Conservation (phyloP, 2,329 filamentous ascomycete genomes). For the Ophidiomyces ophidiicola region DNA sequence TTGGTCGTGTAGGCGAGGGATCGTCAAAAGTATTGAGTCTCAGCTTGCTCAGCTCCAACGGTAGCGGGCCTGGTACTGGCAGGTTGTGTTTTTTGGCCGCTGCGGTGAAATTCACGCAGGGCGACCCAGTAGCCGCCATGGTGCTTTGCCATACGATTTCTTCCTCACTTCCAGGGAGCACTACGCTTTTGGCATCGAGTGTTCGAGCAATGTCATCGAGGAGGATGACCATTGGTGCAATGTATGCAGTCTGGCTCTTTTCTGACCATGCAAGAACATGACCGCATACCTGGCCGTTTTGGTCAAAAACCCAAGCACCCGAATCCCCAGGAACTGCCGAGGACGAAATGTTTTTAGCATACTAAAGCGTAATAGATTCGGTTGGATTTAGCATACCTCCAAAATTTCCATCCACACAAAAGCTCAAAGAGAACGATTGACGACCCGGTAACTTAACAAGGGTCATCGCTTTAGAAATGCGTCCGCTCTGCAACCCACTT, state of each 20-base stretch:
- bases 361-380: slow-evolving; percentile 18
- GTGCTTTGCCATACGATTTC: slow-evolving; percentile 13
- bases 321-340: slow-evolving; percentile 66
- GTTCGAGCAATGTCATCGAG: slow-evolving; percentile 74
- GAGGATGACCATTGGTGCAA: slow-evolving; percentile 87
- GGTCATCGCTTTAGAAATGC: slow-evolving; percentile 64
- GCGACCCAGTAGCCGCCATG: slow-evolving; percentile 3
- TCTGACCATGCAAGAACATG: slow-evolving; percentile 83
- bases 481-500: slow-evolving; percentile 66
- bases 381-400: slow-evolving; percentile 32
- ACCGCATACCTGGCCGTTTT: slow-evolving; percentile 69
- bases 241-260: slow-evolving; percentile 71
- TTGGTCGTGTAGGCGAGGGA: slow-evolving; percentile 4
- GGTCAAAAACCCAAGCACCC: slow-evolving; percentile 84
- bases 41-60: slow-evolving; percentile 14
- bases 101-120: not conserved
- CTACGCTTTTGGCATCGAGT: slow-evolving; percentile 57
- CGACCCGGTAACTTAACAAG: slow-evolving; percentile 82
- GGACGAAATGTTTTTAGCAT: slow-evolving; percentile 9
- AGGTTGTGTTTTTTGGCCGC: slow-evolving; percentile 4
- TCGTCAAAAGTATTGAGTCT: slow-evolving; percentile 10
- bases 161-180: slow-evolving; percentile 47
- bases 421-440: slow-evolving; percentile 62
- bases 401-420: slow-evolving; percentile 49
- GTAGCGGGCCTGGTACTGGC: slow-evolving; percentile 12